Percentiles rank a stretch among this genome's conserved stretches.
phyloP scores from a whole-genome alignment of 169 alveolate species.

The Plasmodium gonderi region DNA sequence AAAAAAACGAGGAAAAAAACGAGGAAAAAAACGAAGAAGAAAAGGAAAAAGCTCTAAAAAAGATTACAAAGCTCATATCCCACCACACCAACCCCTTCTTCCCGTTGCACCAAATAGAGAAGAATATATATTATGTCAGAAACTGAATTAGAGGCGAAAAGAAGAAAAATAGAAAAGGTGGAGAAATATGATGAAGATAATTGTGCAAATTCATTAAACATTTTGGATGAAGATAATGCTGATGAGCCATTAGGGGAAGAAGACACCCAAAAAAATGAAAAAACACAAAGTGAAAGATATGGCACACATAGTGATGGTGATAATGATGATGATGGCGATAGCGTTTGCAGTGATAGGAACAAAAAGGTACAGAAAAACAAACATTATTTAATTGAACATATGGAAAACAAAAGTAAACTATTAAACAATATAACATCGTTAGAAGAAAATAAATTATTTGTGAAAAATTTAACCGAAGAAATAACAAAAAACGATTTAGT shows the following conservation, averaged over 20 bases:
- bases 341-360: neutral
- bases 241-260: neutral
- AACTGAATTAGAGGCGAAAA: neutral
- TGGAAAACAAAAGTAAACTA: slow-evolving; percentile 3
- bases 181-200: neutral
- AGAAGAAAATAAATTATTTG: slow-evolving; percentile 55
- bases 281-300: neutral
- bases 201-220: neutral
- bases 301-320: neutral
- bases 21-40: too few relatives aligned
- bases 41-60: too few relatives aligned
- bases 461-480: slow-evolving; percentile 30
- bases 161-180: neutral
- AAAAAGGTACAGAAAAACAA: neutral
- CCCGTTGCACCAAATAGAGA: too few relatives aligned
- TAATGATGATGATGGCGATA: neutral
- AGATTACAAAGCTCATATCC: too few relatives aligned
- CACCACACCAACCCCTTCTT: too few relatives aligned
- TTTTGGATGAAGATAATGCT: neutral
- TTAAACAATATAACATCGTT: neutral
- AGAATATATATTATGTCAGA: neutral
- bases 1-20: too few relatives aligned
- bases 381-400: slow-evolving; percentile 23
- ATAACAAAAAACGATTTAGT: slow-evolving; percentile 20
- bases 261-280: neutral